These are phyloP conservation scores for Citrus mangshanensis DNA, from an alignment of 345 rosid species.

Conservation along the genomic window DNA sequence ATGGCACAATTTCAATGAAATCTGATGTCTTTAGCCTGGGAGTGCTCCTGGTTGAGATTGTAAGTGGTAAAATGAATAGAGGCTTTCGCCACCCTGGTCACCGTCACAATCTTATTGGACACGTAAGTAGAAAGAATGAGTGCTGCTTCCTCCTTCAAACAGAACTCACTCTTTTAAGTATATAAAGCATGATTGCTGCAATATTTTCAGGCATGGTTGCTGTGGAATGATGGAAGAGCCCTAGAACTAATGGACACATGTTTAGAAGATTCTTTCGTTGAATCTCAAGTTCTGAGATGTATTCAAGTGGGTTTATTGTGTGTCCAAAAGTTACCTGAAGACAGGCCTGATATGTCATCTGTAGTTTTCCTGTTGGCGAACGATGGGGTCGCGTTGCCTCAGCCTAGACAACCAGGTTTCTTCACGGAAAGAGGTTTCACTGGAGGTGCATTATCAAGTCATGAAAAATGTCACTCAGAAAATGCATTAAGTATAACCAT, in stretches of 20 bases:
- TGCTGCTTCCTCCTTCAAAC: too few relatives aligned
- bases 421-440: constrained; percentile 11
- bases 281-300: constrained; percentile 18
- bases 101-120: constrained; percentile 25
- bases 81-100: constrained; percentile 21
- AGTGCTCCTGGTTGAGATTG: constrained; percentile 27
- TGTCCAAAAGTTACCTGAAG: constrained; percentile 24
- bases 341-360: constrained; percentile 27
- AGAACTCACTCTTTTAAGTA: neutral
- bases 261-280: neutral
- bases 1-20: constrained; percentile 24
- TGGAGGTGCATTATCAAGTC: neutral
- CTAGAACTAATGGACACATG: constrained; percentile 11
- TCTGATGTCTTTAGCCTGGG: constrained; percentile 36
- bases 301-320: constrained; percentile 33
- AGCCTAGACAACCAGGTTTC: constrained; percentile 37
- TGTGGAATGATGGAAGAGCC: constrained; percentile 23
- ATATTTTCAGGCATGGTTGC: constrained; percentile 29
- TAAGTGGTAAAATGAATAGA: constrained; percentile 30
- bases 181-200: neutral
- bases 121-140: constrained; percentile 10
- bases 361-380: constrained; percentile 33
- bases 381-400: constrained; percentile 18
- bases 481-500: constrained; percentile 5
- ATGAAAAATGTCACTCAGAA: neutral